Evolutionary conservation across 306 rosid species (phyloP).

Genomic region (Arachis stenosperma): DNA sequence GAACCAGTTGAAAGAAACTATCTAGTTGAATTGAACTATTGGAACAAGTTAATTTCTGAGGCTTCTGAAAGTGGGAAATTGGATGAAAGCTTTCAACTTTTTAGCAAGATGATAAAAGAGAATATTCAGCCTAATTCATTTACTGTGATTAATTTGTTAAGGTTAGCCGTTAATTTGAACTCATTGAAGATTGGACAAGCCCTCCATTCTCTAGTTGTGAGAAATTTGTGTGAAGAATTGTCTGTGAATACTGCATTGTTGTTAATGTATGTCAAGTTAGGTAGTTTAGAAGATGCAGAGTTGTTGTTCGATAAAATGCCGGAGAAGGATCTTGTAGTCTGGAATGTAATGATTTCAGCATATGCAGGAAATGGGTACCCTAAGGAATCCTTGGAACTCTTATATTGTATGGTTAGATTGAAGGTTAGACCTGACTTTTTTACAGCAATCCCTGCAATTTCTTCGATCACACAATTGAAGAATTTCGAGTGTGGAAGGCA

Average conservation of each 20-base stretch:
- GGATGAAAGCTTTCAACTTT: slow-evolving; percentile 42
- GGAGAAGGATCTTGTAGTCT: slow-evolving; percentile 67
- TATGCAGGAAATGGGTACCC: slow-evolving; percentile 48
- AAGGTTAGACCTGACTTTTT: slow-evolving; percentile 70
- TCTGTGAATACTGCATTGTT: slow-evolving; percentile 66
- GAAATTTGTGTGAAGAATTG: slow-evolving; percentile 52
- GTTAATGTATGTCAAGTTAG: slow-evolving; percentile 71
- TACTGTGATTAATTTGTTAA: slow-evolving; percentile 51
- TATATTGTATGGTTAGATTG: slow-evolving; percentile 58
- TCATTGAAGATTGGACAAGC: slow-evolving; percentile 50
- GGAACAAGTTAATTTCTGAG: slow-evolving; percentile 51
- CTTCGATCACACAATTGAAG: slow-evolving; percentile 56
- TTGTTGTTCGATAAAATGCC: slow-evolving; percentile 66
- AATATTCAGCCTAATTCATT: slow-evolving; percentile 46
- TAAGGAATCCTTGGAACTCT: slow-evolving; percentile 52
- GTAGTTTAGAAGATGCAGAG: slow-evolving; percentile 51
- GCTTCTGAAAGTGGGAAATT: slow-evolving; percentile 49
- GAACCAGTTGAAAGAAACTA: slow-evolving; percentile 37
- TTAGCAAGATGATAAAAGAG: slow-evolving; percentile 52
- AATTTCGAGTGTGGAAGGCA: slow-evolving; percentile 59
- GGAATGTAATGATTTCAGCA: slow-evolving; percentile 76
- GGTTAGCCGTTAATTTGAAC: slow-evolving; percentile 51
- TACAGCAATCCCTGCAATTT: slow-evolving; percentile 71
- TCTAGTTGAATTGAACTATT: slow-evolving; percentile 33
- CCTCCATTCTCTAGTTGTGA: slow-evolving; percentile 57